Evolutionary conservation across 2,329 filamentous ascomycete genomes (phyloP), one percentile per base, ranked within the genome.

Genomic region (Pestalotiopsis sp.): DNA sequence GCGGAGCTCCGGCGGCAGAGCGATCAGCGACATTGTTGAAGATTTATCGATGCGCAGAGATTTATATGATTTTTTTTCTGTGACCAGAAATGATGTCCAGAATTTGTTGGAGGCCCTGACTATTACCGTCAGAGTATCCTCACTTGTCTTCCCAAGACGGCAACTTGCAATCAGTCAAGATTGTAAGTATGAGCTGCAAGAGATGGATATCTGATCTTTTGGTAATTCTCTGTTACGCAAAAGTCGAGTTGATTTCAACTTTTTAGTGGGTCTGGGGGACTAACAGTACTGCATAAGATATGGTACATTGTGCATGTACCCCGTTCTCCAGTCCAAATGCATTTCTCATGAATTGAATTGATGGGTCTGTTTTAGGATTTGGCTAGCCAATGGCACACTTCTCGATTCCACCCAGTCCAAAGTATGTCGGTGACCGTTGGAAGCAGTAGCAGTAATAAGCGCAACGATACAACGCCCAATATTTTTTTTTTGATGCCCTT

Each of bases 1-100:
- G 70, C 87, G 85, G 17, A 93, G 83, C 74, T 91, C 89, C 56
- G 89, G 82, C 5, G 85, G 86, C 41, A 82, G 77, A 69, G 82
- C 79, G 75, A 83, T 80, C 66, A 76, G 72, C 64, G 77, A 74
- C 77, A 78, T 70, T 45, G 45, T 66, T 3, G 20, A 17, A 41
- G 36, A 31, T 13, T 36, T 59, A 12, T 14, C 45, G 14, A 14
- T 14, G 45, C 14, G 23, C 23, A 36, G 57, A 27, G 23, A 59
- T 36, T 59, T 59, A 27, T 27, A 59, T 17, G 57, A 27, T 52
- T n/a, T 23, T n/a, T 23, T 9, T 17, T 52, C 4, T 3, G 6
- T 20, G 45, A 52, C n/a, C 45, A 52, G 31, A 36, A 36, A 7
- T 52, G 7, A 52, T 17, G 9, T 52, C 6, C 45, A 20, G 45